Conservation (phyloP, 257 asterid species). For the Phtheirospermum japonicum region DNA sequence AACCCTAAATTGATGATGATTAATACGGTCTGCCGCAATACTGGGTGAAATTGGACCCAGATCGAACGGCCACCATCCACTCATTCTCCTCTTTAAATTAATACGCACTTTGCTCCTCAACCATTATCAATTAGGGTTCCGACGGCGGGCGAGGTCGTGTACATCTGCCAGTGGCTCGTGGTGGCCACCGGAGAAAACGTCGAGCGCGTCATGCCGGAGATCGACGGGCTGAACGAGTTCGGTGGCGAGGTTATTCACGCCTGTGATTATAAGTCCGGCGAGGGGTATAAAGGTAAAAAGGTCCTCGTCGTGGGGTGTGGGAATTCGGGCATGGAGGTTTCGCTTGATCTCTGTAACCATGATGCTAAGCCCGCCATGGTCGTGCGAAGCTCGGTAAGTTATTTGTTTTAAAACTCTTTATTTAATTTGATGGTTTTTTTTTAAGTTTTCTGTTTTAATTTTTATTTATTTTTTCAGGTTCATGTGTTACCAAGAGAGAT, state of each 20-base stretch:
- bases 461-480: conserved; percentile 41
- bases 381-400: conserved; percentile 76
- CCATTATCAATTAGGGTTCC: too few species aligned
- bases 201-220: conserved; percentile 60
- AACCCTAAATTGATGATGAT: too few species aligned
- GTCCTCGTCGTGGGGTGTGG: conserved; percentile 90
- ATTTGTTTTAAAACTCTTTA: background rate
- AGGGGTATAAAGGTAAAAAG: conserved; percentile 55
- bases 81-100: too few species aligned
- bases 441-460: too few species aligned
- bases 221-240: conserved; percentile 63
- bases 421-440: background rate
- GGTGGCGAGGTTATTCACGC: conserved; percentile 73
- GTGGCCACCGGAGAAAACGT: conserved; percentile 94
- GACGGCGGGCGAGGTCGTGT: conserved; percentile 59
- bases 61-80: too few species aligned
- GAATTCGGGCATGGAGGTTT: conserved; percentile 93
- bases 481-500: conserved; percentile 83
- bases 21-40: too few species aligned
- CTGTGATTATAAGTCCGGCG: conserved; percentile 75
- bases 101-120: too few species aligned
- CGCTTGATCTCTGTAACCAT: conserved; percentile 86
- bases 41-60: too few species aligned
- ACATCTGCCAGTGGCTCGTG: conserved; percentile 79
- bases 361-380: conserved; percentile 77